Conservation (phyloP, 2,329 filamentous ascomycete genomes). For the Acrodontium crateriforme region DNA sequence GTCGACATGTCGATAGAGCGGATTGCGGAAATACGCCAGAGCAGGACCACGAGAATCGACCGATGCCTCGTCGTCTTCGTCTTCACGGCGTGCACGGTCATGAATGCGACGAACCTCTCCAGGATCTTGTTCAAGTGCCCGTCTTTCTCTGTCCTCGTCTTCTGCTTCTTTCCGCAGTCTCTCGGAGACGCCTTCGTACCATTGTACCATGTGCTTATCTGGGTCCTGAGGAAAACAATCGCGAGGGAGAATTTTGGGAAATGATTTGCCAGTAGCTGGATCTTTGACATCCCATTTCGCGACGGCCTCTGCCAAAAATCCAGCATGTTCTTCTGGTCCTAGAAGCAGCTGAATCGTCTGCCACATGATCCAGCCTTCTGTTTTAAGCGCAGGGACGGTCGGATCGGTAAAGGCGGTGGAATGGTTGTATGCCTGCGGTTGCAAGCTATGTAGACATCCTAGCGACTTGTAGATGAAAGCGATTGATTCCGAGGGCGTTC, state of each 20-base stretch:
- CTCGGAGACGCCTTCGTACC: slow-evolving; percentile 68
- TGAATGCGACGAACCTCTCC: slow-evolving; percentile 12
- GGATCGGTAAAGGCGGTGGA: slow-evolving; percentile 56
- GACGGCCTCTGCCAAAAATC: slow-evolving; percentile 69
- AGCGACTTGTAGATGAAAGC: slow-evolving; percentile 88
- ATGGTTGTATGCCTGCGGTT: slow-evolving; percentile 38
- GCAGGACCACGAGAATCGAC: slow-evolving; percentile 33
- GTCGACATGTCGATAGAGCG: slow-evolving; percentile 33
- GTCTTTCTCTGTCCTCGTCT: slow-evolving; percentile 23
- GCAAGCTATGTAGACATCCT: slow-evolving; percentile 77
- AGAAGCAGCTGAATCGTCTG: slow-evolving; percentile 82
- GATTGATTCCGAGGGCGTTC: slow-evolving; percentile 58
- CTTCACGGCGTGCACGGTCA: slow-evolving; percentile 8
- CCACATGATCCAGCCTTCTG: slow-evolving; percentile 81
- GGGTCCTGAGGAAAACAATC: slow-evolving; percentile 56
- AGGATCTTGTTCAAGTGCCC: too few species aligned
- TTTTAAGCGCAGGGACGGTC: slow-evolving; percentile 67
- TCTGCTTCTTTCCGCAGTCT: slow-evolving; percentile 52
- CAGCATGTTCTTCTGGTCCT: slow-evolving; percentile 75
- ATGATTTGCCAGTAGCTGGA: slow-evolving; percentile 45
- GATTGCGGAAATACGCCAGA: slow-evolving; percentile 35
- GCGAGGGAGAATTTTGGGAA: slow-evolving; percentile 50
- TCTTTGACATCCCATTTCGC: slow-evolving; percentile 62
- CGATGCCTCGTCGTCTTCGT: slow-evolving; percentile 14
- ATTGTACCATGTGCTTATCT: slow-evolving; percentile 68